Percentiles rank a stretch among this genome's conserved stretches.
These are phyloP conservation scores for Eimeria maxima DNA, from an alignment of 169 alveolate species.

Conservation along the genomic window DNA sequence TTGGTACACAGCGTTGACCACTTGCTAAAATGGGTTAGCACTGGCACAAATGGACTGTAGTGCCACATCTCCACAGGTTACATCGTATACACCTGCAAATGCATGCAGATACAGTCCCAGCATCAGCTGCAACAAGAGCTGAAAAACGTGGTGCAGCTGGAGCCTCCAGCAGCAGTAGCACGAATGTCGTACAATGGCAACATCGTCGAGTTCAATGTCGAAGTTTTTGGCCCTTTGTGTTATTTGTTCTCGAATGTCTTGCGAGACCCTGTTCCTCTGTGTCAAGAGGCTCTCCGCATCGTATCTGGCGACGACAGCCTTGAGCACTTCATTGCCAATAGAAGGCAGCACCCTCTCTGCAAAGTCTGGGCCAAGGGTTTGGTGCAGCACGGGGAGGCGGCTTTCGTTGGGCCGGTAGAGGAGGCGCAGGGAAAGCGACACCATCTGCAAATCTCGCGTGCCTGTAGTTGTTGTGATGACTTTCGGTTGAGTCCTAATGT, in stretches of 20 bases:
- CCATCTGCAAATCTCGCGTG: slow-evolving; percentile 96
- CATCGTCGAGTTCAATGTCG: slow-evolving; percentile 97
- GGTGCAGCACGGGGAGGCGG: slow-evolving; percentile 95
- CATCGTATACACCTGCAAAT: not conserved
- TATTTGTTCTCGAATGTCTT: slow-evolving; percentile 95
- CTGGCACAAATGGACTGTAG: not conserved
- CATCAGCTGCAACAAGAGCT: not conserved
- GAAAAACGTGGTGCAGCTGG: not conserved
- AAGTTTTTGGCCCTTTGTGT: slow-evolving; percentile 96
- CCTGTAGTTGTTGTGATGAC: slow-evolving; percentile 96
- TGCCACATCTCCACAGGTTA: not conserved
- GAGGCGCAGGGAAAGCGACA: slow-evolving; percentile 95
- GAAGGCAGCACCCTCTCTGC: slow-evolving; percentile 98
- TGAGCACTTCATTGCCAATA: slow-evolving; percentile 98
- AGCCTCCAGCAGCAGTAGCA: not conserved
- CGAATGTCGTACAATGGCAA: slow-evolving; percentile 91
- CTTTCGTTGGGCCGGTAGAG: slow-evolving; percentile 95
- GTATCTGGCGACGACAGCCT: slow-evolving; percentile 97
- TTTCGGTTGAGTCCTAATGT: slow-evolving; percentile 95
- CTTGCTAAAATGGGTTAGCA: not conserved
- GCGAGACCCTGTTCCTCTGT: slow-evolving; percentile 97
- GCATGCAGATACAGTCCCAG: not conserved
- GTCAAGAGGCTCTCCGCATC: slow-evolving; percentile 98
- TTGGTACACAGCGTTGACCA: not conserved
- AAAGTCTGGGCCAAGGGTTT: slow-evolving; percentile 98